These are phyloP conservation scores for Metarhizium album DNA, from an alignment of 2,329 filamentous ascomycete species.

Conservation along the genomic window DNA sequence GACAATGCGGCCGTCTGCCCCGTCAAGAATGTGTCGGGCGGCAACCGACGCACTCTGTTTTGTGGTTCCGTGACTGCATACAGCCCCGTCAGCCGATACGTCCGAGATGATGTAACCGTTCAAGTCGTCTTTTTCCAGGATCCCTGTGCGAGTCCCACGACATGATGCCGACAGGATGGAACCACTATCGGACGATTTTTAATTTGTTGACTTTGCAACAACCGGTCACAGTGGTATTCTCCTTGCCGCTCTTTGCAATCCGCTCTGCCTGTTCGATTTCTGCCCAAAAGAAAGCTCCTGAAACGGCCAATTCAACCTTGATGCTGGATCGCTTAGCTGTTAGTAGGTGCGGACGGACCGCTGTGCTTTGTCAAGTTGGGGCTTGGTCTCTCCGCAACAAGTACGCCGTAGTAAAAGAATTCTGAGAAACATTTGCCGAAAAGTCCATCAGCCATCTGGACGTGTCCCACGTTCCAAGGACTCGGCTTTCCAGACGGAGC, in stretches of 20 bases:
- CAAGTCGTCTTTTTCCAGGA: constrained; percentile 60
- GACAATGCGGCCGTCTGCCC: constrained; percentile 75
- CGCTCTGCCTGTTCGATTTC: too few relatives aligned
- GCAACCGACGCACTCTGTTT: constrained; percentile 62
- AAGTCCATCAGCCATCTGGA: not conserved
- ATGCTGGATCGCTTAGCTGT: not conserved
- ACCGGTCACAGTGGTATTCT: not conserved
- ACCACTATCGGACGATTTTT: not conserved
- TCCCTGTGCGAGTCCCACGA: not conserved
- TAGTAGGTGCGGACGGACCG: not conserved
- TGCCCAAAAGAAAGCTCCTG: too few relatives aligned
- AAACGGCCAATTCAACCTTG: not conserved
- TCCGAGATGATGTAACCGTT: constrained; percentile 69
- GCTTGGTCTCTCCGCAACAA: not conserved
- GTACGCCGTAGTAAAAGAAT: not conserved
- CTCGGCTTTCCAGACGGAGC: not conserved
- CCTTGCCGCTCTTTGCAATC: not conserved
- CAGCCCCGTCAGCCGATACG: constrained; percentile 53
- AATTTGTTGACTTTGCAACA: not conserved
- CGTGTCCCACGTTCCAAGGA: not conserved
- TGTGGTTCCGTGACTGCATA: constrained; percentile 61
- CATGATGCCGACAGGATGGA: not conserved
- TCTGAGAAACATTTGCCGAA: not conserved
- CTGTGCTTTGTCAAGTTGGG: not conserved
- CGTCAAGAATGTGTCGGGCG: constrained; percentile 70